Evolutionary conservation across 805 yeast species (phyloP).

Genomic region (Candida morakotiae): DNA sequence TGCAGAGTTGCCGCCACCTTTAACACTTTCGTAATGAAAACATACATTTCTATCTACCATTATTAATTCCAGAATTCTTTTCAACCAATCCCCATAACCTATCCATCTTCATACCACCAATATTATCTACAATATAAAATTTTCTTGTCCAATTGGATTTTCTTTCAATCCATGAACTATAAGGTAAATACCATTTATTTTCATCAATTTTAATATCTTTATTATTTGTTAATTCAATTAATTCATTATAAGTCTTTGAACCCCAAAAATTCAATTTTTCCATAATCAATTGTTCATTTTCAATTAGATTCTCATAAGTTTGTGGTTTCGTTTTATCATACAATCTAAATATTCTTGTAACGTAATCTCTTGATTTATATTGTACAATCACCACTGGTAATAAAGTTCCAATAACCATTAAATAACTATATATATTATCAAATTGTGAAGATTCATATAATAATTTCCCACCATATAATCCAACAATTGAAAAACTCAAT

Average conservation of each 20-base stretch:
- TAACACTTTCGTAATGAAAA: no score
- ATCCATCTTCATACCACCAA: constrained; percentile 83
- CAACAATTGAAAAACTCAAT: constrained; percentile 56
- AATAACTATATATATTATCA: constrained; percentile 43
- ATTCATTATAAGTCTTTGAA: constrained; percentile 56
- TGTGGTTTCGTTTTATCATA: constrained; percentile 63
- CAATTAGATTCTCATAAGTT: constrained; percentile 55
- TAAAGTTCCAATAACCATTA: constrained; percentile 46
- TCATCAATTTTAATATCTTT: constrained; percentile 29
- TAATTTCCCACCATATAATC: constrained; percentile 59
- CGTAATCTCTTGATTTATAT: constrained; percentile 61
- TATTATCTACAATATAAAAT: constrained; percentile 63
- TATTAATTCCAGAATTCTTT: constrained; percentile 57
- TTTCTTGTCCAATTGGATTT: constrained; percentile 31
- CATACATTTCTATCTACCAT: constrained; percentile 59
- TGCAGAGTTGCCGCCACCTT: no score
- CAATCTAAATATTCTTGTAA: constrained; percentile 64
- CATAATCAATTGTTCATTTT: constrained; percentile 61
- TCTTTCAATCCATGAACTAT: constrained; percentile 35
- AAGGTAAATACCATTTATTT: constrained; percentile 23
- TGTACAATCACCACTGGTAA: constrained; percentile 50
- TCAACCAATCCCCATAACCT: constrained; percentile 83
- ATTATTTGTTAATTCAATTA: constrained; percentile 44
- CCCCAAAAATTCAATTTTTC: constrained; percentile 71
- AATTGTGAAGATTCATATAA: constrained; percentile 52